Percentiles rank a stretch among this genome's conserved stretches.
phyloP scores from a whole-genome alignment of 306 rosid genomes.

The Datisca glomerata region DNA sequence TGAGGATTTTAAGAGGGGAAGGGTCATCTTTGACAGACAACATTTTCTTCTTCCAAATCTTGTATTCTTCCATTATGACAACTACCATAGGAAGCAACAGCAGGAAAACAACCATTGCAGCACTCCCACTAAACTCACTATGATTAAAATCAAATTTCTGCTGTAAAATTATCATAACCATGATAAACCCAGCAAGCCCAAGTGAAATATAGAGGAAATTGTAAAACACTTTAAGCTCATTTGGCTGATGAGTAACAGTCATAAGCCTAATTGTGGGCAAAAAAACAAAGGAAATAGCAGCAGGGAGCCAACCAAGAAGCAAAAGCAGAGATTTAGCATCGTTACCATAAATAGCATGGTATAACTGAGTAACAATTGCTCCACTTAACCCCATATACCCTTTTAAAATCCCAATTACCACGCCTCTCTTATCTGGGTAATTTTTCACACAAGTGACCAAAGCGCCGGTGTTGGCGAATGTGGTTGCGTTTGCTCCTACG shows the following conservation, averaged over 20 bases:
- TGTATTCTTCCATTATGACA: slow-evolving; percentile 32
- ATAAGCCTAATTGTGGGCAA: slow-evolving; percentile 37
- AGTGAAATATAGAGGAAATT: slow-evolving; percentile 49
- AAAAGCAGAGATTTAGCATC: slow-evolving; percentile 37
- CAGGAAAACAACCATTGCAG: slow-evolving; percentile 29
- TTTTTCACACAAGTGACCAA: slow-evolving; percentile 62
- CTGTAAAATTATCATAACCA: slow-evolving; percentile 39
- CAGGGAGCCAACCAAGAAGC: slow-evolving; percentile 64
- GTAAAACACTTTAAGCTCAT: slow-evolving; percentile 46
- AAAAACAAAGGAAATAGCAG: slow-evolving; percentile 43
- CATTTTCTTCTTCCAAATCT: slow-evolving; percentile 11
- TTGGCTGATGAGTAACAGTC: slow-evolving; percentile 18
- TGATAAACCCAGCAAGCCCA: slow-evolving; percentile 46
- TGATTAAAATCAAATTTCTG: slow-evolving; percentile 20
- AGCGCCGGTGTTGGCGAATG: slow-evolving; percentile 69
- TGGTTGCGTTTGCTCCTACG: slow-evolving; percentile 54
- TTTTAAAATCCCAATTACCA: slow-evolving; percentile 48
- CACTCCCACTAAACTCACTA: slow-evolving; percentile 34
- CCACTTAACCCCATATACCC: slow-evolving; percentile 67
- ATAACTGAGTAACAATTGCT: slow-evolving; percentile 56
- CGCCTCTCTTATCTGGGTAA: slow-evolving; percentile 53
- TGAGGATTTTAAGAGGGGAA: slow-evolving; percentile 11
- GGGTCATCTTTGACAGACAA: background rate
- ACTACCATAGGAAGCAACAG: slow-evolving; percentile 46
- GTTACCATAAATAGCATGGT: slow-evolving; percentile 39